A percentile compares a stretch with the other conserved stretches of the same genome.
Conservation (phyloP, 441 rosid genomes). For the Eutrema salsugineum region DNA sequence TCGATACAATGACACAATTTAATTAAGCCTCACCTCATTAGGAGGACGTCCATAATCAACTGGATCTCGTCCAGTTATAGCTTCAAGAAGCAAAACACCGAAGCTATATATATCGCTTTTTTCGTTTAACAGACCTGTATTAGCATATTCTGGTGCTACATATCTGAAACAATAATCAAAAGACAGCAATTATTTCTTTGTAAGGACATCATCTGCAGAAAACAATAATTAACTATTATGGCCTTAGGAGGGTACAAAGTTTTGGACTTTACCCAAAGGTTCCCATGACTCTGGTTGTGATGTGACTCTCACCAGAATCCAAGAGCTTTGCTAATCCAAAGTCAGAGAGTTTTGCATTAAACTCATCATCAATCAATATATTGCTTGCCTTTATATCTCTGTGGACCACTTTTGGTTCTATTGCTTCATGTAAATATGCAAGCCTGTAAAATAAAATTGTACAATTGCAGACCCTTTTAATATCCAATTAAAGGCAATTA, state of each 20-base stretch:
- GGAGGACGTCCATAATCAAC: slow-evolving; percentile 86
- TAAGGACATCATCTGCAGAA: slow-evolving; percentile 13
- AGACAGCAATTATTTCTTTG: not conserved
- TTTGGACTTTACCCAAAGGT: slow-evolving; percentile 58
- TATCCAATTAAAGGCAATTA: slow-evolving; percentile 11
- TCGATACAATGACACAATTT: not conserved
- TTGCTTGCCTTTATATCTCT: slow-evolving; percentile 76
- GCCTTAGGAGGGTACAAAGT: not conserved
- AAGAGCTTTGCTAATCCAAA: slow-evolving; percentile 74
- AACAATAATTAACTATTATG: slow-evolving; percentile 2
- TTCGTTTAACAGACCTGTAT: slow-evolving; percentile 81
- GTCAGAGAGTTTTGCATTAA: slow-evolving; percentile 71
- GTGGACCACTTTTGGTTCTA: slow-evolving; percentile 78
- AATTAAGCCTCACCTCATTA: slow-evolving; percentile 52
- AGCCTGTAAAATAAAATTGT: slow-evolving; percentile 38
- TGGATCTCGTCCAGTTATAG: slow-evolving; percentile 88
- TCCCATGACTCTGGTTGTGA: slow-evolving; percentile 72
- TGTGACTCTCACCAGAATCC: slow-evolving; percentile 62
- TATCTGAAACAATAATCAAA: slow-evolving; percentile 49
- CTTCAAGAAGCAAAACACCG: slow-evolving; percentile 86
- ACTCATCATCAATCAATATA: slow-evolving; percentile 63
- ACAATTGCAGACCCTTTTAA: slow-evolving; percentile 3
- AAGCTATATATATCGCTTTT: slow-evolving; percentile 91
- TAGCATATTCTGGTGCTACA: slow-evolving; percentile 95
- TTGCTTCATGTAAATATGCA: slow-evolving; percentile 72